Evolutionary conservation across 2,329 filamentous ascomycete genomes (phyloP), one percentile per base, ranked within the genome.

Genomic region (Stemphylium vesicarium): DNA sequence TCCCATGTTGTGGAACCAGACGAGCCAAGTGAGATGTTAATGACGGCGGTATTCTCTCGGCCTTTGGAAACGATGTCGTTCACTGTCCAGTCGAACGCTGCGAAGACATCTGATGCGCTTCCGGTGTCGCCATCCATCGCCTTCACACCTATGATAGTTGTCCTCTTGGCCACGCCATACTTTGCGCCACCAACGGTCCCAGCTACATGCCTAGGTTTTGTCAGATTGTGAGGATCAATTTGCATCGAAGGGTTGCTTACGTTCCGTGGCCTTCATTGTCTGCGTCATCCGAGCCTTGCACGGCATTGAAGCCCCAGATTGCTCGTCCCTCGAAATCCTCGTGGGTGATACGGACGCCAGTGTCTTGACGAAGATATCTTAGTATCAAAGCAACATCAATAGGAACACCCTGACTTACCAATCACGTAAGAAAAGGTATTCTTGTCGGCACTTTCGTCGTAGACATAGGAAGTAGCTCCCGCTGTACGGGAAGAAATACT

Each of bases 261-360:
- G 71, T 73, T 46, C 71, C 71, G 31, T 74, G 71, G 13, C 71
- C 71, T 10, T 61, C 35, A 15, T 65, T 66, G 49, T 74, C 70
- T 11, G 56, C 61, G 43, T 67, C 51, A 8, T 35, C 32, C n/a
- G 9, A 36, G 29, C 41, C 47, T 13, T 11, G 58, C 2, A 71
- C 65, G 1, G 67, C 64, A 35, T 74, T 73, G 61, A 56, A 68
- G 6, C 69, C 72, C 56, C 62, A 69, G 9, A 44, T 50, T 9
- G 70, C 72, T 13, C 72, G 67, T 24, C 69, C 68, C 11, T 56
- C 62, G 26, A 75, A 75, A 7, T 74, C 73, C 0, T 43, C 26
- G 73, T 89, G 87, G 2, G 78, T 81, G 29, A 74, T 72, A 38
- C 77, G 75, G 69, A 89, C 82, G 57, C 87, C 87, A 2, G 86